These are phyloP conservation scores for Udeniomyces megalosporus DNA, from an alignment of 768 basidiomycete species.

Conservation along the genomic window DNA sequence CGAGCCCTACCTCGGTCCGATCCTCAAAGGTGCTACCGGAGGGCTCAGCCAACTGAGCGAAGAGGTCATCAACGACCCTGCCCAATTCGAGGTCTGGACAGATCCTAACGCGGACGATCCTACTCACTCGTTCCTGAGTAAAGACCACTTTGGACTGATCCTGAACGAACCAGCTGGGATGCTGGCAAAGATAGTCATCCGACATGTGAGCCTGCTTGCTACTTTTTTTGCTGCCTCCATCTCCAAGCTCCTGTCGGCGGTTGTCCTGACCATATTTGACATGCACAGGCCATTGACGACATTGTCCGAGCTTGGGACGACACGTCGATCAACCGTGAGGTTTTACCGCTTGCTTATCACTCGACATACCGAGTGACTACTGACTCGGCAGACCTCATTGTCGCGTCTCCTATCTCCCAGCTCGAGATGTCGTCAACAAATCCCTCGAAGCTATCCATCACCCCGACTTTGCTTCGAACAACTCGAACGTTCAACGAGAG, in stretches of 20 bases:
- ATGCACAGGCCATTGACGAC: background rate
- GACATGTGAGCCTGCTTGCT: background rate
- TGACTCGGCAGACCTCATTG: background rate
- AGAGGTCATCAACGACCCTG: slow-evolving; percentile 15
- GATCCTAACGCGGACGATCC: slow-evolving; percentile 14
- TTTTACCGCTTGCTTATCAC: background rate
- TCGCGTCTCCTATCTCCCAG: background rate
- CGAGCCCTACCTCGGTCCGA: slow-evolving; percentile 16
- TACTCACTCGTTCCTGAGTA: slow-evolving; percentile 13
- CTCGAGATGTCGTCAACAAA: background rate
- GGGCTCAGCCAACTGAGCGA: background rate
- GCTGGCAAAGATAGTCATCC: slow-evolving; percentile 10
- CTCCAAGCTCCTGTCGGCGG: too few species aligned
- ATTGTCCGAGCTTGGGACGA: slow-evolving; percentile 14
- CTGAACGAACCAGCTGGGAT: slow-evolving; percentile 15
- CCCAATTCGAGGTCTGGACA: slow-evolving; percentile 5
- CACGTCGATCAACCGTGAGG: background rate
- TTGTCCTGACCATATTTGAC: too few species aligned
- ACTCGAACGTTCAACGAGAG: slow-evolving; percentile 8
- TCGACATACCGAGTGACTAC: too few species aligned
- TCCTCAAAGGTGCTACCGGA: slow-evolving; percentile 13
- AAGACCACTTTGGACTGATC: slow-evolving; percentile 17
- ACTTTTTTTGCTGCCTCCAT: too few species aligned
- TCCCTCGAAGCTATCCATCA: slow-evolving; percentile 9
- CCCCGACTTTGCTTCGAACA: background rate